Conservation (phyloP, 2,329 filamentous ascomycete species). For the Pseudogymnoascus pannorum region DNA sequence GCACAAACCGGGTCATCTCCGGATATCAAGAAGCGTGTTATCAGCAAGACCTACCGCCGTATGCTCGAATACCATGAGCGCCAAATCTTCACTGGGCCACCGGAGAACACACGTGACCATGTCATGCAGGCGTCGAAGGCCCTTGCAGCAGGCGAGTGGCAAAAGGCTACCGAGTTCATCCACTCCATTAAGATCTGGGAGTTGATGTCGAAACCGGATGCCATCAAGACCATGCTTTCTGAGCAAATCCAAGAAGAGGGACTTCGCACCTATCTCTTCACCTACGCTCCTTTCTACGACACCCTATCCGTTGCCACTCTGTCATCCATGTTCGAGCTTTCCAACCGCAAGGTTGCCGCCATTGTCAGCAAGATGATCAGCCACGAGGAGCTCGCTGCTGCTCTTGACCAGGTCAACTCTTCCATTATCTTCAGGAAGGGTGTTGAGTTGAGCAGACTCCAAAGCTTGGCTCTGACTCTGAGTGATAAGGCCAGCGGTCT, state of each 20-base stretch:
- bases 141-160: conserved; percentile 94
- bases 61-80: conserved; percentile 99
- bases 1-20: conserved; percentile 95
- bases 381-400: conserved; percentile 93
- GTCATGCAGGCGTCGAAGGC: conserved; percentile 99
- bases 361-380: conserved; percentile 99
- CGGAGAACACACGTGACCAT: conserved; percentile 97
- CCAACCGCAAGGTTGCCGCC: conserved; percentile 83
- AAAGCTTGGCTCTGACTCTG: conserved; percentile 87
- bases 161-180: conserved; percentile 88
- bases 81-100: conserved; percentile 96
- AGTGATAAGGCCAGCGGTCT: conserved; percentile 94
- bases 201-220: conserved; percentile 82
- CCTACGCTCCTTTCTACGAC: conserved; percentile 98
- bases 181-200: conserved; percentile 99
- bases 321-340: conserved; percentile 90
- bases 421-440: conserved; percentile 99
- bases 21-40: conserved; percentile 93
- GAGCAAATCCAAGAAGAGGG: conserved; percentile 99
- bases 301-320: conserved; percentile 82
- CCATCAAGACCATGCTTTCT: conserved; percentile 95
- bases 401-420: conserved; percentile 93
- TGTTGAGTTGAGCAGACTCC: conserved; percentile 90
- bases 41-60: conserved; percentile 98
- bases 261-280: conserved; percentile 96